A percentile compares a stretch with the other conserved stretches of the same genome.
These are phyloP conservation scores for Yamadazyma tumulicola DNA, from an alignment of 805 yeast genomes.

Conservation along the genomic window DNA sequence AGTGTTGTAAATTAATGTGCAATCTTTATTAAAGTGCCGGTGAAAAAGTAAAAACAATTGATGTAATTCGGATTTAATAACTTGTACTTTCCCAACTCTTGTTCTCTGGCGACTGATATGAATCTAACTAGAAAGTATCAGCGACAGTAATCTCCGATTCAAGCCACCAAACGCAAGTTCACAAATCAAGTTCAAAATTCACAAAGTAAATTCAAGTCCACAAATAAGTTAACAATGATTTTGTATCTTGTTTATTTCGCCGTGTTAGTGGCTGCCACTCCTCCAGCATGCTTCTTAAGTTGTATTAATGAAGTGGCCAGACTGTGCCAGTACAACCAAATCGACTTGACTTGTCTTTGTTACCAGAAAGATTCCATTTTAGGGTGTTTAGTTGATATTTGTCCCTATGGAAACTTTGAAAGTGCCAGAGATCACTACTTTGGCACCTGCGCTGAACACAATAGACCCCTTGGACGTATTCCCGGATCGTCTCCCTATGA, in stretches of 20 bases:
- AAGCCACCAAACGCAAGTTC: no score
- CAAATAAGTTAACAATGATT: no score
- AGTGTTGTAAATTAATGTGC: no score
- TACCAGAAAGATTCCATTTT: constrained; percentile 32
- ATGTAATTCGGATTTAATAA: no score
- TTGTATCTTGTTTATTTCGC: background rate
- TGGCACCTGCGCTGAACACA: constrained; percentile 46
- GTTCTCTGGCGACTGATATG: no score
- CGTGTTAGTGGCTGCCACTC: constrained; percentile 19
- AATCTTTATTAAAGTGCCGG: no score
- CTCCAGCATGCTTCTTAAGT: constrained; percentile 49
- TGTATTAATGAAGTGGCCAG: constrained; percentile 39
- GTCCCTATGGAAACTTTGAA: constrained; percentile 41
- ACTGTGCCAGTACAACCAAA: constrained; percentile 27
- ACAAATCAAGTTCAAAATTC: no score
- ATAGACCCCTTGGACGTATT: constrained; percentile 12
- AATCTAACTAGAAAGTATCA: no score
- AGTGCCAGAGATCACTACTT: constrained; percentile 47
- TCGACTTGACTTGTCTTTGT: constrained; percentile 41
- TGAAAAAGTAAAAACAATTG: no score
- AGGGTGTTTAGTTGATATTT: constrained; percentile 44
- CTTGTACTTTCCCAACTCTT: no score
- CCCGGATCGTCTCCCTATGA: constrained; percentile 8
- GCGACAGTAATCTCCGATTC: no score
- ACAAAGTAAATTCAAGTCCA: no score